These are phyloP conservation scores for Ligustrum vulgare DNA, from an alignment of 257 asterid genomes.

Conservation along the genomic window DNA sequence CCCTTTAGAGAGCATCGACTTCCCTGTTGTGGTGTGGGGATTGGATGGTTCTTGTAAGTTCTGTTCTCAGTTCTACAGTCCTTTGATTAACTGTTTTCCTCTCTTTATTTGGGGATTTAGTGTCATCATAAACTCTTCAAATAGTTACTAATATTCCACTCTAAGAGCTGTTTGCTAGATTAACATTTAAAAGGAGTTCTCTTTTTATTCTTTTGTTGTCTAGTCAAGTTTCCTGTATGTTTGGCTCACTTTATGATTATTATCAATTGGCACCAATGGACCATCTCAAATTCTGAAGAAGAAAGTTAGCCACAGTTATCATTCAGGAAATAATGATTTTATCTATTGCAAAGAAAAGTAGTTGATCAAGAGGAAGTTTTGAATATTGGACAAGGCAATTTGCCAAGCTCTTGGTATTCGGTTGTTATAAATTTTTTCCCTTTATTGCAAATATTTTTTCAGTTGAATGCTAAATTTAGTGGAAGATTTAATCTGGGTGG, in stretches of 20 bases:
- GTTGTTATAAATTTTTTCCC: not conserved
- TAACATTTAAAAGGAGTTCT: not conserved
- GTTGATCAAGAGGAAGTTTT: not conserved
- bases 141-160: slow-evolving; percentile 1
- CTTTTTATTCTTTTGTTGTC: not conserved
- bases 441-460: not conserved
- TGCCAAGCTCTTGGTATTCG: slow-evolving; percentile 13
- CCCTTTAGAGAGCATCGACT: slow-evolving; percentile 60
- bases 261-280: not conserved
- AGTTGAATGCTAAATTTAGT: not conserved
- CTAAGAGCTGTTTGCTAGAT: slow-evolving; percentile 7
- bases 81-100: not conserved
- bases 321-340: not conserved
- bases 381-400: not conserved
- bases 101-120: not conserved
- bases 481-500: not conserved
- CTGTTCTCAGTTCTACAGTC: not conserved
- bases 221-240: not conserved
- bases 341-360: not conserved
- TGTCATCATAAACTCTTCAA: not conserved
- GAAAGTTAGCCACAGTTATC: not conserved
- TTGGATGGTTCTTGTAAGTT: slow-evolving; percentile 93
- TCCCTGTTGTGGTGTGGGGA: slow-evolving; percentile 94
- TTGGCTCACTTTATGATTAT: not conserved
- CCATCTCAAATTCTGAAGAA: not conserved